phyloP scores from a whole-genome alignment of 1,139 yeast genomes.

The Diutina ranongensis region DNA sequence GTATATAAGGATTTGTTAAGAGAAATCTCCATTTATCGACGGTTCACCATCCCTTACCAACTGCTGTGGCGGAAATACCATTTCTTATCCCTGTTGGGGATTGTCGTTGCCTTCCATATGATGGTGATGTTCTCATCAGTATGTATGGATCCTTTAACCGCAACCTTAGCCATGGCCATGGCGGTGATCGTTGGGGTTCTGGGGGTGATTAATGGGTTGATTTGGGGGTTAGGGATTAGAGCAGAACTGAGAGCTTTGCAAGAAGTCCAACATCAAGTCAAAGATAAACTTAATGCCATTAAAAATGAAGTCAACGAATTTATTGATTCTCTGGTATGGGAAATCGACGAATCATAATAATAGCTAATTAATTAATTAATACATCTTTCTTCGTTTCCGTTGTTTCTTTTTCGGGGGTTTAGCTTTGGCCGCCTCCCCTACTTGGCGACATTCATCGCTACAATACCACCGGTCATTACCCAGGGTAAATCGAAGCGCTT shows the following conservation, averaged over 20 bases:
- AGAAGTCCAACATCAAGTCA: constrained; percentile 34
- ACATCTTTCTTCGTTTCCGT: neutral
- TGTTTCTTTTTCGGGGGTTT: no score
- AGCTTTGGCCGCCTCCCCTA: no score
- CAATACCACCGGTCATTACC: constrained; percentile 29
- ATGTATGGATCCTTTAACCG: constrained; percentile 40
- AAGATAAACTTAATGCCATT: constrained; percentile 2
- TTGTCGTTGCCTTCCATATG: constrained; percentile 41
- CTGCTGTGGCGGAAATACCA: constrained; percentile 54
- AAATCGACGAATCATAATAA: neutral
- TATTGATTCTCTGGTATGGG: neutral
- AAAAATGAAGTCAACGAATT: constrained; percentile 1
- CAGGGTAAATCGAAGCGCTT: constrained; percentile 25
- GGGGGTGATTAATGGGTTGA: constrained; percentile 66
- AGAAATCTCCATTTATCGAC: constrained; percentile 44
- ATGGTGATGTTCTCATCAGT: constrained; percentile 47
- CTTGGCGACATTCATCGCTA: constrained; percentile 19
- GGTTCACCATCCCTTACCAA: constrained; percentile 47
- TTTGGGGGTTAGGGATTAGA: constrained; percentile 70
- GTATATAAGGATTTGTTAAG: constrained; percentile 46
- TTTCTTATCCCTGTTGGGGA: constrained; percentile 42
- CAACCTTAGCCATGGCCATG: constrained; percentile 40
- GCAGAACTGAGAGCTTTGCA: constrained; percentile 65
- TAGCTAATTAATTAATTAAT: neutral
- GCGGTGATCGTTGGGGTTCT: constrained; percentile 45